A percentile compares a stretch with the other conserved stretches of the same genome.
Conservation (phyloP, 1,284 basidiomycete genomes). For the Chalciporus piperatoides region DNA sequence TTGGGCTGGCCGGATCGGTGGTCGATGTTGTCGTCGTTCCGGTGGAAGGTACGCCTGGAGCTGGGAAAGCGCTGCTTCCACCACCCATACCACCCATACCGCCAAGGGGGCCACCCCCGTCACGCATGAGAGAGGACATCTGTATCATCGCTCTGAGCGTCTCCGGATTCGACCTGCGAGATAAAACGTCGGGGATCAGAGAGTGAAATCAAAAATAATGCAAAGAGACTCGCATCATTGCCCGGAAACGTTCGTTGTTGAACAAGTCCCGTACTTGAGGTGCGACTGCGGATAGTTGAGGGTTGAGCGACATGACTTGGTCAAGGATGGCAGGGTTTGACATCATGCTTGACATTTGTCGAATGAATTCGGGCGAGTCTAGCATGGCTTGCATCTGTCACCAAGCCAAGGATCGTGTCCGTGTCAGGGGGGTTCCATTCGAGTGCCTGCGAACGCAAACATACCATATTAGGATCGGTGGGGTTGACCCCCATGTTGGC, state of each 20-base stretch:
- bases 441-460: slow-evolving; percentile 18
- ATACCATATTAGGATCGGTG: slow-evolving; percentile 87
- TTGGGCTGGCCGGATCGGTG: slow-evolving; percentile 27
- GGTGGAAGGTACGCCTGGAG: slow-evolving; percentile 47
- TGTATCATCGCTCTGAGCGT: slow-evolving; percentile 78
- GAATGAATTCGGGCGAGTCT: slow-evolving; percentile 75
- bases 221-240: slow-evolving; percentile 66
- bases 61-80: slow-evolving; percentile 43
- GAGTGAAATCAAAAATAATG: not conserved
- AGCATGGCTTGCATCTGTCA: slow-evolving; percentile 77
- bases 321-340: slow-evolving; percentile 81
- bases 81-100: slow-evolving; percentile 16
- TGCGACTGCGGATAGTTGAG: slow-evolving; percentile 74
- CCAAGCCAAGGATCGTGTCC: not conserved
- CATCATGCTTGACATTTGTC: slow-evolving; percentile 75
- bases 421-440: too few species aligned
- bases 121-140: slow-evolving; percentile 64
- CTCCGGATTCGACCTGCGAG: slow-evolving; percentile 68
- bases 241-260: slow-evolving; percentile 75
- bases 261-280: slow-evolving; percentile 80
- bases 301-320: slow-evolving; percentile 78
- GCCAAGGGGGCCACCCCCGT: slow-evolving; percentile 29
- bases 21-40: slow-evolving; percentile 27
- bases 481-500: slow-evolving; percentile 81
- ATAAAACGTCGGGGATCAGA: not conserved